Percentiles rank a stretch among this genome's conserved stretches.
Evolutionary conservation across 768 basidiomycete genomes (phyloP).

Genomic region (Lentinula boryana): DNA sequence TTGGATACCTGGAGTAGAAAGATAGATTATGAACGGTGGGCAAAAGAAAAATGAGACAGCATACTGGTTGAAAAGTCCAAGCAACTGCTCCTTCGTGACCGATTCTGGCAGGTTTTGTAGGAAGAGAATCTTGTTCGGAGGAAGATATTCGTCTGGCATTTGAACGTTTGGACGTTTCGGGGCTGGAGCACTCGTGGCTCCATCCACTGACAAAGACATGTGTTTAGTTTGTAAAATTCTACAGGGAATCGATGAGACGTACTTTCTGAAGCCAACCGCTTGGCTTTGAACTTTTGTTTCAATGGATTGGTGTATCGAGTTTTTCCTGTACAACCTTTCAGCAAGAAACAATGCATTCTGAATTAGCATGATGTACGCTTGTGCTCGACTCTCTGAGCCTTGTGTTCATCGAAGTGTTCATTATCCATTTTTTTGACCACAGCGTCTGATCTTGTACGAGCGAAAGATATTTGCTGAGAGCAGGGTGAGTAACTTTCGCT

Average conservation of each 20-base stretch:
- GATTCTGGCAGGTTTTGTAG: slow-evolving; percentile 92
- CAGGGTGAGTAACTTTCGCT: neutral
- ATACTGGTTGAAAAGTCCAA: slow-evolving; percentile 87
- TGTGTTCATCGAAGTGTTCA: slow-evolving; percentile 68
- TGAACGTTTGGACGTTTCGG: slow-evolving; percentile 81
- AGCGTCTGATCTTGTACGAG: slow-evolving; percentile 81
- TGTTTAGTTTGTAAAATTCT: too few relatives aligned
- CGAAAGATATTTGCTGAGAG: slow-evolving; percentile 89
- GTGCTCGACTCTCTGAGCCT: slow-evolving; percentile 63
- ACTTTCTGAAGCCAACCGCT: slow-evolving; percentile 81
- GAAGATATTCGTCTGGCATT: slow-evolving; percentile 99
- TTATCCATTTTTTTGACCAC: slow-evolving; percentile 75
- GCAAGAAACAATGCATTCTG: neutral
- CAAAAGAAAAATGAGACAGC: slow-evolving; percentile 20
- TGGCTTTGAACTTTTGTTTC: slow-evolving; percentile 78
- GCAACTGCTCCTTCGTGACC: slow-evolving; percentile 89
- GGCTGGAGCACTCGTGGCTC: slow-evolving; percentile 55
- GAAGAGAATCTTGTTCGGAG: slow-evolving; percentile 99
- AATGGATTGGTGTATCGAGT: slow-evolving; percentile 88
- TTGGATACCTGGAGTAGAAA: slow-evolving; percentile 66
- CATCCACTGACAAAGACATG: slow-evolving; percentile 46
- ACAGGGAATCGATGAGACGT: slow-evolving; percentile 11
- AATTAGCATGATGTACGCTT: slow-evolving; percentile 61
- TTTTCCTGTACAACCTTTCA: slow-evolving; percentile 40
- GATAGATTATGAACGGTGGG: slow-evolving; percentile 2